Evolutionary conservation across 192 early-diverging fungal species (phyloP).

Genomic region (Linderina pennispora): DNA sequence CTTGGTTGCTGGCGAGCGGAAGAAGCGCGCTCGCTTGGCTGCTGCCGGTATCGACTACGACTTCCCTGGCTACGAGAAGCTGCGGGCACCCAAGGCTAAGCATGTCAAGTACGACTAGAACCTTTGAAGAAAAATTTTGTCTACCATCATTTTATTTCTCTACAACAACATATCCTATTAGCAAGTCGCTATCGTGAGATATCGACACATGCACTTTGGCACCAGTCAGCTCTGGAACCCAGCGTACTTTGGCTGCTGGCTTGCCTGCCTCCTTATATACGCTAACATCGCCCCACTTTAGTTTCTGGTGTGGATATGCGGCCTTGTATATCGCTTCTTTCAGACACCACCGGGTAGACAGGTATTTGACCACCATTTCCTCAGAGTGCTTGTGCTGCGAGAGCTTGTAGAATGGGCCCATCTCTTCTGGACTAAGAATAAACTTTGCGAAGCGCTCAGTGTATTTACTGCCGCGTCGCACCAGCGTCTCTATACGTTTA

Average conservation of each 20-base stretch:
- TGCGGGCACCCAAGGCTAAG: constrained; percentile 34
- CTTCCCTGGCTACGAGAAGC: constrained; percentile 62
- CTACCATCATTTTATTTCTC: constrained; percentile 4
- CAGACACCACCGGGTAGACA: constrained; percentile 39
- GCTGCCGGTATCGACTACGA: constrained; percentile 84
- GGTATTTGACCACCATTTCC: constrained; percentile 4
- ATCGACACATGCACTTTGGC: constrained; percentile 18
- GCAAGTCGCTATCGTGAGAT: constrained; percentile 23
- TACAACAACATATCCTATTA: constrained; percentile 22
- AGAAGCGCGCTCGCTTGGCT: constrained; percentile 56
- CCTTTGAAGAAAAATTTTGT: background rate
- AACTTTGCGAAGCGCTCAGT: constrained; percentile 51
- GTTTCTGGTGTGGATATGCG: constrained; percentile 20
- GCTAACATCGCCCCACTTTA: constrained; percentile 31
- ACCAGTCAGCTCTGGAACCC: constrained; percentile 2
- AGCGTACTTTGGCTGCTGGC: constrained; percentile 8
- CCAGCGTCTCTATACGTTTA: constrained; percentile 52
- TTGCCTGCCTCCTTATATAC: constrained; percentile 12
- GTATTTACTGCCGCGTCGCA: constrained; percentile 41
- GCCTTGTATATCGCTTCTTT: constrained; percentile 45
- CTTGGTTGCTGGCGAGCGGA: constrained; percentile 52
- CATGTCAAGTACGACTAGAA: constrained; percentile 21
- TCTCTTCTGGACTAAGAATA: constrained; percentile 50
- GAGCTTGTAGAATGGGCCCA: background rate
- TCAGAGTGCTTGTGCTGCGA: background rate